These are phyloP conservation scores for Aspergillus sp. DNA, from an alignment of 2,329 filamentous ascomycete species.

Conservation along the genomic window DNA sequence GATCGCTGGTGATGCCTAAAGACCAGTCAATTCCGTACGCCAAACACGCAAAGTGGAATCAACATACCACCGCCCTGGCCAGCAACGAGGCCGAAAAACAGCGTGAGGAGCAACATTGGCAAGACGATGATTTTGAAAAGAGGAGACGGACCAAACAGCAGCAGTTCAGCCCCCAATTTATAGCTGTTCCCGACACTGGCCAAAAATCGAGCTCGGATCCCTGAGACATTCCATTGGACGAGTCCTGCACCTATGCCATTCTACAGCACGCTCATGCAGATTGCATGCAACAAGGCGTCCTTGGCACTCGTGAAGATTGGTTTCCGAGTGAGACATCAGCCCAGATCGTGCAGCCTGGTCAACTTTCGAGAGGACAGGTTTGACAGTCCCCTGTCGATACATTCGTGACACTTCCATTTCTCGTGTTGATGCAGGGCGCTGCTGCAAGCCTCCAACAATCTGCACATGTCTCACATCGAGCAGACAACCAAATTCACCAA, in stretches of 20 bases:
- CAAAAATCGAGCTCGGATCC: not conserved
- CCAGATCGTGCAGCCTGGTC: not conserved
- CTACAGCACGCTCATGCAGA: not conserved
- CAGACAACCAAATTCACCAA: too few species aligned
- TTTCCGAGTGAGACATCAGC: slow-evolving; percentile 5
- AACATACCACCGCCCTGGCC: slow-evolving; percentile 3
- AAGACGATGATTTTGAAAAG: not conserved
- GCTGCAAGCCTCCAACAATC: not conserved
- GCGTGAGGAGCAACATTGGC: not conserved
- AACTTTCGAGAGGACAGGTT: not conserved
- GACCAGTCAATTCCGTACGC: not conserved
- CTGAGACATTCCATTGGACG: not conserved
- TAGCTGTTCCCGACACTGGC: not conserved
- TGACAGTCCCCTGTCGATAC: not conserved
- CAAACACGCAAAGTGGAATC: not conserved
- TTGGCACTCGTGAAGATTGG: slow-evolving; percentile 8
- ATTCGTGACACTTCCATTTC: not conserved
- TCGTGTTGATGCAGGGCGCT: not conserved
- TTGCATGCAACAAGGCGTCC: slow-evolving; percentile 4
- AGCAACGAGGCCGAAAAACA: slow-evolving; percentile 1
- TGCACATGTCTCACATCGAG: too few species aligned
- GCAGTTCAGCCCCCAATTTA: not conserved
- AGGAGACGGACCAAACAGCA: not conserved
- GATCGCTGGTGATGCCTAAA: slow-evolving; percentile 17
- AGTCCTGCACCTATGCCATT: not conserved